A percentile compares a stretch with the other conserved stretches of the same genome.
Conservation (phyloP, 2,329 filamentous ascomycete species). For the Cercospora zeae-maydis region DNA sequence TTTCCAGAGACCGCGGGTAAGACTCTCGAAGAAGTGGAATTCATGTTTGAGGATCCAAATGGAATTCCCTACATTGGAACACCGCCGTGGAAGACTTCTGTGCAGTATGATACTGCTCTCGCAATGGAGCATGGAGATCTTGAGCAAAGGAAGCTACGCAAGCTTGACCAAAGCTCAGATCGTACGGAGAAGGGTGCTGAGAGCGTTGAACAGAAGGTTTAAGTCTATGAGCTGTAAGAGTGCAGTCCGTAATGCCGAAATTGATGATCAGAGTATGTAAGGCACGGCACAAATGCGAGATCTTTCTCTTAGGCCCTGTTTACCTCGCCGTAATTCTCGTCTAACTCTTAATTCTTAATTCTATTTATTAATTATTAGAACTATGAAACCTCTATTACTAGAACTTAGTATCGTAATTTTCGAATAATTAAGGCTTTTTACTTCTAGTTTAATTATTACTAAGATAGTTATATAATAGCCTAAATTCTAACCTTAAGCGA, state of each 20-base stretch:
- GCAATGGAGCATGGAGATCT: slow-evolving; percentile 14
- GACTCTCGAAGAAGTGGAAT: slow-evolving; percentile 72
- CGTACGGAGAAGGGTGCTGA: background rate
- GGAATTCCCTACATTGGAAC: slow-evolving; percentile 45
- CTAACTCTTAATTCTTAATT: too few relatives aligned
- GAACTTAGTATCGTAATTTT: too few relatives aligned
- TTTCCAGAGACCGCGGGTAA: slow-evolving; percentile 70
- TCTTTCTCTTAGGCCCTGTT: too few relatives aligned
- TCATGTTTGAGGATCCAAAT: slow-evolving; percentile 56
- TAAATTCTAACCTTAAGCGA: too few relatives aligned
- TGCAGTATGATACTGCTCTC: background rate
- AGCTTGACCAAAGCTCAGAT: background rate
- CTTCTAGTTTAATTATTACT: too few relatives aligned
- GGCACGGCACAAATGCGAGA: too few relatives aligned
- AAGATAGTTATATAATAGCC: too few relatives aligned
- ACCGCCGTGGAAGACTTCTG: slow-evolving; percentile 54
- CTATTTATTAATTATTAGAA: too few relatives aligned
- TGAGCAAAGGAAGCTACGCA: slow-evolving; percentile 7
- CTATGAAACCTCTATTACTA: too few relatives aligned
- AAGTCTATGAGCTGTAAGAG: background rate
- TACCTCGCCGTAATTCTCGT: too few relatives aligned
- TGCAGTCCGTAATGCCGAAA: background rate
- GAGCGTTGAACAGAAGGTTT: background rate
- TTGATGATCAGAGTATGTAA: background rate
- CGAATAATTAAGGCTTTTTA: too few relatives aligned